Conservation (phyloP, 2,329 filamentous ascomycete genomes). For the Clonostachys rosea region DNA sequence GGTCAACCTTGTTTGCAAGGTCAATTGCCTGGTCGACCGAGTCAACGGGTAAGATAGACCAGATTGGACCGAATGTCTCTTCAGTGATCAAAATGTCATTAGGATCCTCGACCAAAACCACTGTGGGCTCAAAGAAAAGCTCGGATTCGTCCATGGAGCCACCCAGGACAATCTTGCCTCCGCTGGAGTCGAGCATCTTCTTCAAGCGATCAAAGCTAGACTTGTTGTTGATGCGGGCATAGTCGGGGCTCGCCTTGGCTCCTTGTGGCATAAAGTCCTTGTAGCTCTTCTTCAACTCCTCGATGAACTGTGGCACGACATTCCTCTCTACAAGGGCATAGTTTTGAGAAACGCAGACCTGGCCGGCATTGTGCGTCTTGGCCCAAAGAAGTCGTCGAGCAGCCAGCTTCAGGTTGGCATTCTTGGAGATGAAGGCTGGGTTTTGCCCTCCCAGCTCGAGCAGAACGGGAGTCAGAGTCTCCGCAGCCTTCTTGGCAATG, state of each 20-base stretch:
- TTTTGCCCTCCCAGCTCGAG: constrained; percentile 91
- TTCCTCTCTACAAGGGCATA: constrained; percentile 81
- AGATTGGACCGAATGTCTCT: constrained; percentile 92
- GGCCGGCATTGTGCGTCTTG: constrained; percentile 81
- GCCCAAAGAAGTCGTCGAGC: constrained; percentile 84
- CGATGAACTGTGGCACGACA: constrained; percentile 66
- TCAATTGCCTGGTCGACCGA: constrained; percentile 81
- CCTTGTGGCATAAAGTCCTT: constrained; percentile 82
- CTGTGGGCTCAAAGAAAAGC: constrained; percentile 85
- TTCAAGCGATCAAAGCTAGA: constrained; percentile 78
- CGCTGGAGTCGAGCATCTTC: constrained; percentile 80
- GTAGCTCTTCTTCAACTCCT: constrained; percentile 66
- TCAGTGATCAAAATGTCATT: constrained; percentile 73
- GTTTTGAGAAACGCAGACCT: constrained; percentile 91
- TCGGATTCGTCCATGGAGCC: constrained; percentile 76
- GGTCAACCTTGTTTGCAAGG: constrained; percentile 74
- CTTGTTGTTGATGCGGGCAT: constrained; percentile 74
- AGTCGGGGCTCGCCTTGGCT: constrained; percentile 72
- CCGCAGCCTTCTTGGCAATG: constrained; percentile 83
- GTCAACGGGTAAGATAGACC: constrained; percentile 74
- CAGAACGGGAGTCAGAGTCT: constrained; percentile 79
- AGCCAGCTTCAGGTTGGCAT: constrained; percentile 74
- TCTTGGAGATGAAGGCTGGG: constrained; percentile 85
- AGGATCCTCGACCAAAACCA: constrained; percentile 73
- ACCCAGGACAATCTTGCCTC: constrained; percentile 82